phyloP scores from a whole-genome alignment of 768 basidiomycete genomes.

The Boletales sp. region DNA sequence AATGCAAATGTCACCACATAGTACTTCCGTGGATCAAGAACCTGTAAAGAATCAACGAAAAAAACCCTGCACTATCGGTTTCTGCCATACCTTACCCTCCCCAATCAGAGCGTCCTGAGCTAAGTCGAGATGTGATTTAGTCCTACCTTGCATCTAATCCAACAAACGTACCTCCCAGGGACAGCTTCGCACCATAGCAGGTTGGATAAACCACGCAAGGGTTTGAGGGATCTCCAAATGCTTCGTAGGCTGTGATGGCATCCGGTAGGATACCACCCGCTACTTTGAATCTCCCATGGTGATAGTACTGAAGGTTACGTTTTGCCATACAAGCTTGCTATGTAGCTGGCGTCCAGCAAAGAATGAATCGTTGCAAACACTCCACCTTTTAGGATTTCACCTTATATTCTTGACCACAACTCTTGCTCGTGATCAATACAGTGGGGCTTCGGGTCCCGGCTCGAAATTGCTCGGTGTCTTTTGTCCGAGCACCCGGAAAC shows the following conservation, averaged over 20 bases:
- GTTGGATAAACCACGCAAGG: constrained; percentile 55
- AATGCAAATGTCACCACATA: constrained; percentile 54
- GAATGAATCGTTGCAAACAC: too few species aligned
- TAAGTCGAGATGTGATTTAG: constrained; percentile 19
- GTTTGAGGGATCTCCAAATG: constrained; percentile 48
- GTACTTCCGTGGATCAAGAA: constrained; percentile 49
- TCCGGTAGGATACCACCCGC: constrained; percentile 52
- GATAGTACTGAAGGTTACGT: constrained; percentile 41
- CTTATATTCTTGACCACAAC: too few species aligned
- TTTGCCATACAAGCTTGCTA: constrained; percentile 7
- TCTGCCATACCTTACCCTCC: constrained; percentile 39
- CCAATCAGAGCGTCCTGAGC: constrained; percentile 49
- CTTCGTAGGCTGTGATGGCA: constrained; percentile 55
- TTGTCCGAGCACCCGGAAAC: not conserved
- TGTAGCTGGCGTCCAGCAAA: not conserved
- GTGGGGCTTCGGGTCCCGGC: not conserved
- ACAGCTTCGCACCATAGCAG: constrained; percentile 50
- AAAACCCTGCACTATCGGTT: not conserved
- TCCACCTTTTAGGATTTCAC: too few species aligned
- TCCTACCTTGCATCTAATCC: constrained; percentile 22
- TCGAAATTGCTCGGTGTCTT: not conserved
- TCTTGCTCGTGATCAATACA: too few species aligned
- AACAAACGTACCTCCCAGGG: constrained; percentile 38
- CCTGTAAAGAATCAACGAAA: constrained; percentile 27
- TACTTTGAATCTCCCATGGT: constrained; percentile 52